phyloP scores from a whole-genome alignment of 495 filamentous ascomycete species.

The Penicillium coprophilum region DNA sequence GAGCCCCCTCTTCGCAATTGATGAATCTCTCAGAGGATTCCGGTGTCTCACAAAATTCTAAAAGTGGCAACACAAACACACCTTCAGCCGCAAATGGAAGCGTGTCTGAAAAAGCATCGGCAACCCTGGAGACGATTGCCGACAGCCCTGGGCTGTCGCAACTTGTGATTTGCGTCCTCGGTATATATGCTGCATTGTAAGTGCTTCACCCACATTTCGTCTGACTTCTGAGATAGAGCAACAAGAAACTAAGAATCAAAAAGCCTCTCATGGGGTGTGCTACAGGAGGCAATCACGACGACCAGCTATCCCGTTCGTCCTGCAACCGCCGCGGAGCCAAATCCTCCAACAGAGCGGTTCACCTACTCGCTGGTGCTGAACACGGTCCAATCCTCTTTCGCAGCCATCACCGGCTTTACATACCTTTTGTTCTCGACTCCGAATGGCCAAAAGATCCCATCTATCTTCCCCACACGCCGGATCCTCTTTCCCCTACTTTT shows the following conservation, averaged over 20 bases:
- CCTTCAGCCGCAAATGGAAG: conserved; percentile 40
- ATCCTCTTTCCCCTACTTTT: conserved; percentile 80
- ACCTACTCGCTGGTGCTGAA: conserved; percentile 92
- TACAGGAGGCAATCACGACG: conserved; percentile 97
- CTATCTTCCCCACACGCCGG: conserved; percentile 69
- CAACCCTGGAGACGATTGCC: conserved; percentile 29
- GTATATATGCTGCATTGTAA: conserved; percentile 96
- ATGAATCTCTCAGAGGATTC: conserved; percentile 39
- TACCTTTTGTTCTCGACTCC: conserved; percentile 75
- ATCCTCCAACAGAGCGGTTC: conserved; percentile 66
- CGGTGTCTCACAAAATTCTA: conserved; percentile 27
- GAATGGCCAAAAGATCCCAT: conserved; percentile 50
- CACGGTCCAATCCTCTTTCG: conserved; percentile 92
- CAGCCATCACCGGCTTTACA: conserved; percentile 71
- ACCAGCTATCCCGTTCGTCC: conserved; percentile 64
- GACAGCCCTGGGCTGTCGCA: conserved; percentile 60
- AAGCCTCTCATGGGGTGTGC: conserved; percentile 90
- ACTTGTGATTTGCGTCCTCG: conserved; percentile 81
- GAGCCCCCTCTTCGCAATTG: conserved; percentile 65
- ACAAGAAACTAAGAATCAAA: conserved; percentile 19
- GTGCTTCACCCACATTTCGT: conserved; percentile 26
- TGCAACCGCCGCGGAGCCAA: conserved; percentile 46
- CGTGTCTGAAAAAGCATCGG: conserved; percentile 27
- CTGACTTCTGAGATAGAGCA: neutral
- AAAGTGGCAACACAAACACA: conserved; percentile 26